phyloP scores from a whole-genome alignment of 108 stramenopile species.

The Epithemia pelagica region DNA sequence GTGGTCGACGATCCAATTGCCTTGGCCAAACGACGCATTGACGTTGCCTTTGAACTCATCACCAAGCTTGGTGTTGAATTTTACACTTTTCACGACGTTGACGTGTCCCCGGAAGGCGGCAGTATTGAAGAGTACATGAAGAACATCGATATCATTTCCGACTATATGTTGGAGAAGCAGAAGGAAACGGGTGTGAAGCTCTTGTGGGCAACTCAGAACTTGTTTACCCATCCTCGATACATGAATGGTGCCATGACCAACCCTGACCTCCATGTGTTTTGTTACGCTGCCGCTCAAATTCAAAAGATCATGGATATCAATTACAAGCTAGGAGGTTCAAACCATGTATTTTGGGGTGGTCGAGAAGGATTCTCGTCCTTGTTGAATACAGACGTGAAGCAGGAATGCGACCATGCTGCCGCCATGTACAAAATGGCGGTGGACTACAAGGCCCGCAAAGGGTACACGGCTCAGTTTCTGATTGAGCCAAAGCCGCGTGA shows the following conservation, averaged over 20 bases:
- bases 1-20: constrained; percentile 28
- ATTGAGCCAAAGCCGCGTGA: constrained; percentile 68
- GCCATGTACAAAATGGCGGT: constrained; percentile 50
- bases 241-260: constrained; percentile 68
- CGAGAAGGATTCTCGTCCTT: constrained; percentile 53
- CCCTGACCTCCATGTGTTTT: constrained; percentile 47
- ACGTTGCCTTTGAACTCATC: constrained; percentile 63
- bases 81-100: constrained; percentile 66
- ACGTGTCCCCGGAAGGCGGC: constrained; percentile 49
- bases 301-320: constrained; percentile 57
- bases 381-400: constrained; percentile 48
- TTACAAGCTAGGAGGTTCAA: constrained; percentile 47
- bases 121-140: constrained; percentile 38
- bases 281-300: constrained; percentile 53
- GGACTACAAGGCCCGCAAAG: constrained; percentile 40
- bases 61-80: constrained; percentile 53
- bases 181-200: constrained; percentile 49
- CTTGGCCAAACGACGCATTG: constrained; percentile 43
- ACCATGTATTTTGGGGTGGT: constrained; percentile 69
- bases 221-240: constrained; percentile 50
- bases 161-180: constrained; percentile 41
- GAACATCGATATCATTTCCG: constrained; percentile 41
- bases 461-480: constrained; percentile 41
- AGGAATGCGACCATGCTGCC: constrained; percentile 57
- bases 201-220: constrained; percentile 63